Evolutionary conservation across 1,284 basidiomycete genomes (phyloP).

Genomic region (Rhodotorula sp.): DNA sequence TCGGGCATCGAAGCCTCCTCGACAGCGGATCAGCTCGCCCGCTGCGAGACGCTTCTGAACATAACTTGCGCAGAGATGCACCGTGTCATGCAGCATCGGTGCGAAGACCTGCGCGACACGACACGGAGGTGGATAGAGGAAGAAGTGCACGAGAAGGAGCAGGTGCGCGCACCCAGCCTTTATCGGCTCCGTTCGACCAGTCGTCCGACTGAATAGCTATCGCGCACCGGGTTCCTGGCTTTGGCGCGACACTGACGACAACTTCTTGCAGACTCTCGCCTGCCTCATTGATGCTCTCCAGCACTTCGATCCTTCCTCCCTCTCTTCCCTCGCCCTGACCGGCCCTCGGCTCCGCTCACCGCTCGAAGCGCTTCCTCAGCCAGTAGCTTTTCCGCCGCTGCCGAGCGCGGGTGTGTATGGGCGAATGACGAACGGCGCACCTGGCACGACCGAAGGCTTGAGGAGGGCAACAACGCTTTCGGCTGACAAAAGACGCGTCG

Average conservation of each 20-base stretch:
- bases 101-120: constrained; percentile 35
- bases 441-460: not conserved
- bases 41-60: constrained; percentile 84
- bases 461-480: constrained; percentile 8
- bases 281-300: constrained; percentile 28
- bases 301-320: constrained; percentile 22
- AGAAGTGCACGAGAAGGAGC: constrained; percentile 23
- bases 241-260: not conserved
- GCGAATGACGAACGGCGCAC: not conserved
- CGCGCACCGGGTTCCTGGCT: too few species aligned
- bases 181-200: too few species aligned
- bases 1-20: not conserved
- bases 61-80: constrained; percentile 85
- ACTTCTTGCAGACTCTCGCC: constrained; percentile 11
- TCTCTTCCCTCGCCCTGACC: constrained; percentile 29
- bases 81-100: constrained; percentile 48
- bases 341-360: constrained; percentile 35
- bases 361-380: constrained; percentile 9
- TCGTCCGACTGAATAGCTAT: too few species aligned
- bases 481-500: not conserved
- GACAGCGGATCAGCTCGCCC: constrained; percentile 59
- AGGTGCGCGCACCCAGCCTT: constrained; percentile 5
- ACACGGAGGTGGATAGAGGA: constrained; percentile 20
- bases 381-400: not conserved
- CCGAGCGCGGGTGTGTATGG: not conserved